Evolutionary conservation across 257 asterid genomes (phyloP), one percentile per base, ranked within the genome.

Genomic region (Datura wrightii): DNA sequence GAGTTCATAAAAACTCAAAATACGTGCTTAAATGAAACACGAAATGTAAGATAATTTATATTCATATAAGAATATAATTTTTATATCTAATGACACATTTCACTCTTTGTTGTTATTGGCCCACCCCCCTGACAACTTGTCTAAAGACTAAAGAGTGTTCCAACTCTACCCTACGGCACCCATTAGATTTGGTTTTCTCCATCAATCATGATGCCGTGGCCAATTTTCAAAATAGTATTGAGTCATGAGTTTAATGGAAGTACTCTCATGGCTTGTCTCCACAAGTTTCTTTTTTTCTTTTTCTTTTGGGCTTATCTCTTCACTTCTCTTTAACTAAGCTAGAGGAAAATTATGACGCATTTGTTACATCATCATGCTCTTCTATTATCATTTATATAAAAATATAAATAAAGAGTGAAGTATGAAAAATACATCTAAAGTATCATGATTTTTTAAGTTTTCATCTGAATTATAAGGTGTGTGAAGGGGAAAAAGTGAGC

Each of bases 231-330:
- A 10, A 72, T 19, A 3, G 42, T 53, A 46, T 72, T 72, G 42
- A 41, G 4, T 18, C 59, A 72, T 3, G 59, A 31, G 7, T 72
- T 48, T 19, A 74, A 46, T n/a, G 80, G 56, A 72, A 72, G 11
- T 72, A 46, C 58, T 72, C 41, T 72, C 59, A 19, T 46, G 7
- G 59, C 39, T 62, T 9, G 69, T 62, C 69, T 62, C 69, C 69
- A 62, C 69, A 62, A 62, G 31, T 24, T 24, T 24, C 31, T 24
- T 24, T 24, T 24, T 24, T 24, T 24, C 31, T 24, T 24, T 24
- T 24, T 24, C 31, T 24, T 24, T 24, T 24, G 31, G 31, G 31
- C 31, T 24, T 24, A 24, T 24, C 31, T 24, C 31, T 24, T 24
- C 31, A 24, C 31, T 24, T 18, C 7, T 18, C 8, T 18, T 58